A percentile compares a stretch with the other conserved stretches of the same genome.
Conservation (phyloP, 495 filamentous ascomycete species). For the Lophiotrema nucula region DNA sequence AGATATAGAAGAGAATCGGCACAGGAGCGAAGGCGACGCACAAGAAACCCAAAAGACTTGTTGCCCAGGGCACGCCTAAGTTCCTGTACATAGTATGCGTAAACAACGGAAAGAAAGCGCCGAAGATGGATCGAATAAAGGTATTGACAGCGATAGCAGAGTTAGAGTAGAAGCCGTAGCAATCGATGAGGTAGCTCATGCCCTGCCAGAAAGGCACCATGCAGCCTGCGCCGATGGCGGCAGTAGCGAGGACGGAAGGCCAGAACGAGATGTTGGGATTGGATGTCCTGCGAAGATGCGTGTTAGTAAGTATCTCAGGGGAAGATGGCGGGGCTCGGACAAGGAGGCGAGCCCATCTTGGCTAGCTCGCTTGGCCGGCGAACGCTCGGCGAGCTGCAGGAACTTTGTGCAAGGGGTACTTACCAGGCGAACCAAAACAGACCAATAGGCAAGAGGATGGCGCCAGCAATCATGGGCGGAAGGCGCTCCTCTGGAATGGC, state of each 20-base stretch:
- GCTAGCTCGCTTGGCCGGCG: no score
- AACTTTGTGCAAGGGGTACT: slow-evolving; percentile 28
- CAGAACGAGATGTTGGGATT: slow-evolving; percentile 25
- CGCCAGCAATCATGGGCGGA: slow-evolving; percentile 30
- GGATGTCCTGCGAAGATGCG: slow-evolving; percentile 4
- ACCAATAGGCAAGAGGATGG: slow-evolving; percentile 35
- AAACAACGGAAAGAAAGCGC: slow-evolving; percentile 34
- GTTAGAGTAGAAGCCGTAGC: slow-evolving; percentile 33
- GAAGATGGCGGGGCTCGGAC: no score
- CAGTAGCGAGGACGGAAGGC: slow-evolving; percentile 24
- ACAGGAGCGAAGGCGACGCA: slow-evolving; percentile 24
- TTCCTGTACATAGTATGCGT: slow-evolving; percentile 32
- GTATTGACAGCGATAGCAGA: slow-evolving; percentile 29
- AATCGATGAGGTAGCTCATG: slow-evolving; percentile 33
- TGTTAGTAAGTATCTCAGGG: no score
- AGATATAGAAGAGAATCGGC: slow-evolving; percentile 29
- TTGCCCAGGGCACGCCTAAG: slow-evolving; percentile 30
- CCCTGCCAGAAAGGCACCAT: slow-evolving; percentile 34
- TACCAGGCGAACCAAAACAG: slow-evolving; percentile 44
- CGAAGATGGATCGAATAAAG: slow-evolving; percentile 25
- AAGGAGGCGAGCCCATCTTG: no score
- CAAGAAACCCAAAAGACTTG: slow-evolving; percentile 29
- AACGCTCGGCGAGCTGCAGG: no score
- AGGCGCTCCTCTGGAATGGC: slow-evolving; percentile 31
- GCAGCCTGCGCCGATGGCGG: slow-evolving; percentile 29